Conservation (phyloP, 1,284 basidiomycete genomes). For the Hypsizygus ulmarius region DNA sequence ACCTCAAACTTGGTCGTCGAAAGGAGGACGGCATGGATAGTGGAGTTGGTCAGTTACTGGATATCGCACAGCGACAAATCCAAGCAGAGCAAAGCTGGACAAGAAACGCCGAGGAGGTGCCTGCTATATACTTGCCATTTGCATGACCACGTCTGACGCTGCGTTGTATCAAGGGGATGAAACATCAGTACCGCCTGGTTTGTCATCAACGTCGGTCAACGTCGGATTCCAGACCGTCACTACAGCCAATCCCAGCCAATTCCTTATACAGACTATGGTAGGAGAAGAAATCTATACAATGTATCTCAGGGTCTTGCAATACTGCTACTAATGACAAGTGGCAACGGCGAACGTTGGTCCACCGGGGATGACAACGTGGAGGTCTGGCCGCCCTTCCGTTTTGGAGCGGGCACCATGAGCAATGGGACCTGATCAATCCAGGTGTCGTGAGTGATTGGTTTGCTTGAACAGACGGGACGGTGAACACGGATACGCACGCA, state of each 20-base stretch:
- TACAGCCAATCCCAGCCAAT: no score
- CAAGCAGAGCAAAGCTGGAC: conserved; percentile 20
- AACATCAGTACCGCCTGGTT: neutral
- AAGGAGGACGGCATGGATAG: conserved; percentile 25
- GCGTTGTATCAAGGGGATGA: no score
- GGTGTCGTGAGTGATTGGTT: neutral
- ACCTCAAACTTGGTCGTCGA: conserved; percentile 26
- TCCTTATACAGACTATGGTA: no score
- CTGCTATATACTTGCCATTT: no score
- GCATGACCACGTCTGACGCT: no score
- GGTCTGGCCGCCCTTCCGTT: conserved; percentile 16
- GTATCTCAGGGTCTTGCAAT: neutral
- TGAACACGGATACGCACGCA: conserved; percentile 24
- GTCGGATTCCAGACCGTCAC: neutral
- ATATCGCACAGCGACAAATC: conserved; percentile 23
- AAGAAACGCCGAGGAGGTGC: neutral
- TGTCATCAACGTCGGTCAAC: neutral
- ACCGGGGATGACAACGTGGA: conserved; percentile 17
- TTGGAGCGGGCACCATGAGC: conserved; percentile 35
- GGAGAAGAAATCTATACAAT: neutral
- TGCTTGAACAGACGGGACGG: neutral
- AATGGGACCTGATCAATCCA: conserved; percentile 29
- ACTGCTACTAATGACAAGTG: neutral
- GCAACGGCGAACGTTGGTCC: neutral
- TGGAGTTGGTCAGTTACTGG: conserved; percentile 4